Evolutionary conservation across 352 stramenopile species (phyloP), one percentile per base, ranked within the genome.

Genomic region (Phytophthora hybrid): DNA sequence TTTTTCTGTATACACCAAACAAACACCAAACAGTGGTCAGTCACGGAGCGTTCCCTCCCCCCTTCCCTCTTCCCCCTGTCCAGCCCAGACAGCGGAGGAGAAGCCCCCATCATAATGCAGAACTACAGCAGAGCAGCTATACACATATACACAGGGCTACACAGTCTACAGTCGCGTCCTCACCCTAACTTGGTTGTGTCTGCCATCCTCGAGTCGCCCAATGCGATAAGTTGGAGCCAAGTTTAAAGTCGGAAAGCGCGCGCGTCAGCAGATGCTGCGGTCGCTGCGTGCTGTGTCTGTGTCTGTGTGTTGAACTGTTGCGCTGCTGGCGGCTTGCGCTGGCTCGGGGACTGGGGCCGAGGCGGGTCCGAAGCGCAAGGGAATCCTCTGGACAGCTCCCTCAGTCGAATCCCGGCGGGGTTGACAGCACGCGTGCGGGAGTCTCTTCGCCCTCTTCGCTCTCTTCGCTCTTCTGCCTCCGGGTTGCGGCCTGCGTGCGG

Each of bases 1-100:
- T 97, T 92, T 97, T 97, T 51, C 90, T 97, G 56, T 32, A 74
- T 52, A 74, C 37, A 80, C 46, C 46, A 64, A 80, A 49, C 41
- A 49, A 7, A 78, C 47, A 41, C 39, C 18, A 13, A 62, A 55
- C 47, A 72, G 54, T 61, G 52, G 54, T 73, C 46, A 71, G 44
- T 66, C 23, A 59, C 32, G n/a, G 5, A 32, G 18, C 8, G 4
- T n/a, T 49, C n/a, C 19, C 55, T 66, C 53, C 47, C 41, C 49
- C 18, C n/a, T n/a, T 41, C n/a, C n/a, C n/a, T 34, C 34, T 13
- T 21, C 6, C 44, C 23, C n/a, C 63, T 19, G 31, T 13, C 57
- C 14, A 63, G 34, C 9, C 26, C 14, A 39, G 26, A 26, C 41
- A 6, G 16, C 5, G 34, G 34, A 54, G 47, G 47, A 29, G 13